Percentiles rank a stretch among this genome's conserved stretches.
These are phyloP conservation scores for Arthrobotrys megalospora DNA, from an alignment of 2,329 filamentous ascomycete genomes.

Conservation along the genomic window DNA sequence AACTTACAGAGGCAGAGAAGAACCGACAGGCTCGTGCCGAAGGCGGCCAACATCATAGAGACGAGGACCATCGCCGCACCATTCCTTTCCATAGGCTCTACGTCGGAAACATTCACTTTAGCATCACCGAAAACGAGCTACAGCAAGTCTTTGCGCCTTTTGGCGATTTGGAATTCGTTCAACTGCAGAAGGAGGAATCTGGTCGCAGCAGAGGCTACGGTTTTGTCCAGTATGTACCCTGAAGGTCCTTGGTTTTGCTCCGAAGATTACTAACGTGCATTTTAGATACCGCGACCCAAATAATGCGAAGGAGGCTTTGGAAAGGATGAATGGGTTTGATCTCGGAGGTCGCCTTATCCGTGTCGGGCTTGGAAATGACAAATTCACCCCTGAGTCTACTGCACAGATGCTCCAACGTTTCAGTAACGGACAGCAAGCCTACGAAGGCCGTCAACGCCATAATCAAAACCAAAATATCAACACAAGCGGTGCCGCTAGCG, in stretches of 20 bases:
- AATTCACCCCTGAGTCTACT: constrained; percentile 98
- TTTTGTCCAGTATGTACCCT: constrained; percentile 89
- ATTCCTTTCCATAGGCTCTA: constrained; percentile 98
- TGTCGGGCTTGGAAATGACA: constrained; percentile 99
- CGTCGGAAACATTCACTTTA: constrained; percentile 99
- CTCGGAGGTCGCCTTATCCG: constrained; percentile 96
- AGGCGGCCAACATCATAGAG: constrained; percentile 51
- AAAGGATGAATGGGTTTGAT: constrained; percentile 99
- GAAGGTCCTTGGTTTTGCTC: not conserved
- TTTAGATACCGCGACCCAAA: constrained; percentile 87
- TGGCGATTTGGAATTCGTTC: constrained; percentile 96
- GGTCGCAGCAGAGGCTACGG: constrained; percentile 94
- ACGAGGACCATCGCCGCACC: constrained; percentile 56
- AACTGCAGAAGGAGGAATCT: constrained; percentile 95
- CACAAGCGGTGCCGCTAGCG: constrained; percentile 80
- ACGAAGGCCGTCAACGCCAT: constrained; percentile 75
- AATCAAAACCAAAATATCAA: constrained; percentile 81
- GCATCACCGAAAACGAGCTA: constrained; percentile 95
- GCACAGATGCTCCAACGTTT: constrained; percentile 93
- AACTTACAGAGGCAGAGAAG: constrained; percentile 98
- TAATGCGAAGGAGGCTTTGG: constrained; percentile 92
- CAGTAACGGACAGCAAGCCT: constrained; percentile 80
- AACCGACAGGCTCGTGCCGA: constrained; percentile 87
- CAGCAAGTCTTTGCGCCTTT: constrained; percentile 98
- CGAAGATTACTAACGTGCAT: constrained; percentile 63